Evolutionary conservation across 2,329 filamentous ascomycete genomes (phyloP).

Genomic region (Aureobasidium sp.): DNA sequence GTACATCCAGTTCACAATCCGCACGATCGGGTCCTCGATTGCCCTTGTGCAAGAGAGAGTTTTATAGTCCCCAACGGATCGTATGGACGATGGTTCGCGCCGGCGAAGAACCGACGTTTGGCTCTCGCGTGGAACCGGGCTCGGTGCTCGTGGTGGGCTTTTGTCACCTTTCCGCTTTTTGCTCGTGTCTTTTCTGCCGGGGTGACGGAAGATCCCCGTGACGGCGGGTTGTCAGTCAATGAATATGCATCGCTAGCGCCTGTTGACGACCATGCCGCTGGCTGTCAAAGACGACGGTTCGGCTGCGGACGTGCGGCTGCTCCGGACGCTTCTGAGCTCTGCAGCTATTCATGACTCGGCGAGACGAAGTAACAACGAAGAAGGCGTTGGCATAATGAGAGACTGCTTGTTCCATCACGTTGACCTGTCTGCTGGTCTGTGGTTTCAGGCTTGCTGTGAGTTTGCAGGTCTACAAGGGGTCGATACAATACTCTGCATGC

Average conservation of each 20-base stretch:
- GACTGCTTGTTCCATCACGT: background rate
- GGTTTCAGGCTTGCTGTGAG: constrained; percentile 5
- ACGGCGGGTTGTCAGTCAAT: background rate
- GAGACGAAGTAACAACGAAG: background rate
- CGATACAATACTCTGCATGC: constrained; percentile 5
- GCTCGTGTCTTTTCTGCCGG: background rate
- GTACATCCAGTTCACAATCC: constrained; percentile 1
- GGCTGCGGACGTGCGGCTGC: constrained; percentile 5
- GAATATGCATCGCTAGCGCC: constrained; percentile 7
- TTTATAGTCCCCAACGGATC: constrained; percentile 1
- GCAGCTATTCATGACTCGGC: background rate
- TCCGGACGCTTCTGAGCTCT: background rate
- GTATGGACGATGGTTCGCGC: background rate
- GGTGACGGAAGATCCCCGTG: background rate
- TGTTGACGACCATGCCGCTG: background rate
- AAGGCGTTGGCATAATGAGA: background rate
- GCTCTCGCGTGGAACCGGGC: background rate
- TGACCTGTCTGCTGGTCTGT: background rate
- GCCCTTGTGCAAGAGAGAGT: background rate
- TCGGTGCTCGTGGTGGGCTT: background rate
- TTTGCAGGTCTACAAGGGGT: background rate
- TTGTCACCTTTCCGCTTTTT: background rate
- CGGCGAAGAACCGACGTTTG: constrained; percentile 7
- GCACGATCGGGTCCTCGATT: background rate
- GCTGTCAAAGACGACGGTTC: constrained; percentile 8